These are phyloP conservation scores for Psidium guajava DNA, from an alignment of 345 rosid genomes.

Conservation along the genomic window DNA sequence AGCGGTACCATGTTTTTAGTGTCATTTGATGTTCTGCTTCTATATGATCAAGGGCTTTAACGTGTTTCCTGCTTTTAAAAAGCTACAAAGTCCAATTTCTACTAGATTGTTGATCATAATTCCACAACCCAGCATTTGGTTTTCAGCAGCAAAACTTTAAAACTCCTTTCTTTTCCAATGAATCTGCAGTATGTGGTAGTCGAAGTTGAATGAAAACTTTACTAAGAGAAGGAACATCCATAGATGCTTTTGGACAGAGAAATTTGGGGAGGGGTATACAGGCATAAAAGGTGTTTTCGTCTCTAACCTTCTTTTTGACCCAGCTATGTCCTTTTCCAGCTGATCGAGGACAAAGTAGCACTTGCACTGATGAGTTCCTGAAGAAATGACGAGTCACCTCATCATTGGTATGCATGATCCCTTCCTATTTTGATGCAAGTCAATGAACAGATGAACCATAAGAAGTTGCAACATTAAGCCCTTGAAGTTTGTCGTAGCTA, in stretches of 20 bases:
- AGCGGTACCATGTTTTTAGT: neutral
- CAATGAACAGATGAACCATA: neutral
- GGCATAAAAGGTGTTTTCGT: conserved; percentile 4
- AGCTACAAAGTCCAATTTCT: neutral
- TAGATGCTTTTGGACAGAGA: neutral
- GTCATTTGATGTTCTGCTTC: neutral
- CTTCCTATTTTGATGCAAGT: conserved; percentile 42
- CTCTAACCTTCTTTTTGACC: conserved; percentile 54
- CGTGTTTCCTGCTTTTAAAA: neutral
- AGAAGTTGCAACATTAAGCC: neutral
- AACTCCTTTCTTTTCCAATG: neutral
- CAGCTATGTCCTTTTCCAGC: conserved; percentile 85
- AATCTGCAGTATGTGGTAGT: neutral
- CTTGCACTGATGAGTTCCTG: conserved; percentile 86
- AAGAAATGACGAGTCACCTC: conserved; percentile 84
- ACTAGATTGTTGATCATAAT: neutral
- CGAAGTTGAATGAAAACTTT: neutral
- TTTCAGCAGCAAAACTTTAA: neutral
- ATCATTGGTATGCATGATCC: conserved; percentile 74
- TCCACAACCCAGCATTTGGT: neutral
- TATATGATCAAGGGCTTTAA: neutral
- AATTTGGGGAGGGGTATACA: neutral
- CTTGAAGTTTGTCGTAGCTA: neutral
- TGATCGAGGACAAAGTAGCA: conserved; percentile 82
- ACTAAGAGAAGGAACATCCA: neutral